phyloP scores from a whole-genome alignment of 169 alveolate genomes.

The Plasmodium gaboni region DNA sequence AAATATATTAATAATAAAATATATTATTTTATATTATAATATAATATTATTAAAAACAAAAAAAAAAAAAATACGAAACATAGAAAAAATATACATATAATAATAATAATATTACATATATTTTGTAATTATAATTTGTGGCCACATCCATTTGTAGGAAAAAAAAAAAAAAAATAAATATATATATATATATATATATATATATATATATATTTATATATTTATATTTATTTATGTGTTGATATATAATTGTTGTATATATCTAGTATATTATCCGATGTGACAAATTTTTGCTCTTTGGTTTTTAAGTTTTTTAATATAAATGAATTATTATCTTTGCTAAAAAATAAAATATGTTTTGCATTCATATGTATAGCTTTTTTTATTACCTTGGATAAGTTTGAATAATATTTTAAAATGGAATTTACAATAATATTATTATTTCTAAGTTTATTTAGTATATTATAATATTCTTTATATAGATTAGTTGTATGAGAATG shows the following conservation, averaged over 20 bases:
- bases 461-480: constrained; percentile 39
- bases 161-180: too few species aligned
- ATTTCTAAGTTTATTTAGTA: constrained; percentile 26
- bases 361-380: constrained; percentile 44
- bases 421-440: constrained; percentile 30
- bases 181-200: not conserved
- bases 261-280: constrained; percentile 18
- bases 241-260: not conserved
- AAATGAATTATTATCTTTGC: constrained; percentile 1
- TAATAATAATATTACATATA: not conserved
- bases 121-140: too few species aligned
- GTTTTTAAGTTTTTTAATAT: constrained; percentile 48
- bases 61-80: not conserved
- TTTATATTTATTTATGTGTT: not conserved
- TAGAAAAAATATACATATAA: not conserved
- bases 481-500: not conserved
- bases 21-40: too few species aligned
- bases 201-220: not conserved
- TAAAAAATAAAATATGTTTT: constrained; percentile 28
- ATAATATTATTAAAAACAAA: too few species aligned
- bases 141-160: too few species aligned
- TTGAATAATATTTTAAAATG: constrained; percentile 2
- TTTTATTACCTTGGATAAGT: constrained; percentile 62
- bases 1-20: too few species aligned
- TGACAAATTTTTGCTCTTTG: constrained; percentile 28